Evolutionary conservation across 2,329 filamentous ascomycete genomes (phyloP), one percentile per base, ranked within the genome.

Genomic region (Didymella keratinophila): DNA sequence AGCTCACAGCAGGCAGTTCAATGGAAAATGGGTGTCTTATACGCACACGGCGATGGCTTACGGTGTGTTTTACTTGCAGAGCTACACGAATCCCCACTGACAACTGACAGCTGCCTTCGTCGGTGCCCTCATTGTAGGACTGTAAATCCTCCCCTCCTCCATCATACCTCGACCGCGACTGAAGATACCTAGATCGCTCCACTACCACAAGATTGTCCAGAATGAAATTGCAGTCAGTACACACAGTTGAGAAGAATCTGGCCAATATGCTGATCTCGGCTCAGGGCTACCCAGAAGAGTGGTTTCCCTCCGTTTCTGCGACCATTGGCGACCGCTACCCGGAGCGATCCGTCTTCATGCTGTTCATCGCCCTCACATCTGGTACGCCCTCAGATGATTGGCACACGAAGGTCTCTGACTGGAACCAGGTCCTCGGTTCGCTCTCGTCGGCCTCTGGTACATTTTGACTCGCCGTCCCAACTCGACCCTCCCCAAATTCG

Each of bases 241-340:
- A n/a, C n/a, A n/a, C n/a, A n/a, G n/a, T n/a, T n/a, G n/a, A n/a
- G n/a, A n/a, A n/a, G n/a, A n/a, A n/a, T n/a, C n/a, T n/a, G n/a
- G n/a, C n/a, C n/a, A n/a, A n/a, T 30, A 48, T 63, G 54, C 65
- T 61, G 62, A 73, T 53, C 41, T 43, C 50, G 16, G 39, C n/a
- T n/a, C 57, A 78, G 76, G 76, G 76, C 53, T 79, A 77, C 43
- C 93, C 93, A 1, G 83, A 96, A 67, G 93, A 97, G 82, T 97
- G 93, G 93, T 97, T 97, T 73, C 93, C 93, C 58, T 97, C 93
- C 42, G 93, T 97, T 21, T 97, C 94, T 28, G 89, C 95, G 39
- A 98, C 95, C 34, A 99, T 99, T 79, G 95, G 95, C 76, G 95
- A 99, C 78, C 88, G 93, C 66, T 98, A 97, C 73, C 95, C 95